Evolutionary conservation across 2,329 filamentous ascomycete genomes (phyloP).

Genomic region (Cytospora piceae): DNA sequence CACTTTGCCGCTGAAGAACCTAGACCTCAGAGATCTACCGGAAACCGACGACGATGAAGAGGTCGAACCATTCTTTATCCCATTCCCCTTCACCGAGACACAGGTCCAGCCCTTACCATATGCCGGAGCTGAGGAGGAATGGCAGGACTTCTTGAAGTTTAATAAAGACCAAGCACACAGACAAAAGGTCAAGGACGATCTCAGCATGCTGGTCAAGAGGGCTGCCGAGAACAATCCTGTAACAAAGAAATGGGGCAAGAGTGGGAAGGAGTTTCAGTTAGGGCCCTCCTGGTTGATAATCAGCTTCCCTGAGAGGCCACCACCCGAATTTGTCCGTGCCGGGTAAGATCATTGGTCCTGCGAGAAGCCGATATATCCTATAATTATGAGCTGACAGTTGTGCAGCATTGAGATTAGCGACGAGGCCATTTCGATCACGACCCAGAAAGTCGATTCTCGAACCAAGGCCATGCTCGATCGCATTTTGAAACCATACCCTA

Average conservation of each 20-base stretch:
- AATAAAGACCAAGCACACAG: slow-evolving; percentile 55
- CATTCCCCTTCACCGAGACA: slow-evolving; percentile 62
- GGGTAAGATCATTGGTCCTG: slow-evolving; percentile 50
- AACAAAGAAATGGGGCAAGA: slow-evolving; percentile 43
- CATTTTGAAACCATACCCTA: slow-evolving; percentile 57
- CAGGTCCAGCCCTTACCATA: slow-evolving; percentile 55
- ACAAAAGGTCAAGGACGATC: slow-evolving; percentile 51
- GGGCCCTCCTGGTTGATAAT: slow-evolving; percentile 63
- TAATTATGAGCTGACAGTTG: slow-evolving; percentile 32
- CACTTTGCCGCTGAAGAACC: slow-evolving; percentile 46
- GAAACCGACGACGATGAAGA: slow-evolving; percentile 45
- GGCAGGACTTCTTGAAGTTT: slow-evolving; percentile 62
- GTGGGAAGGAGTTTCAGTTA: slow-evolving; percentile 53
- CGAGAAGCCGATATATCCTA: neutral
- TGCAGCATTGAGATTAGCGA: slow-evolving; percentile 54
- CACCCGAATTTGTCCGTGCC: slow-evolving; percentile 61
- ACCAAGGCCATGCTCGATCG: slow-evolving; percentile 50
- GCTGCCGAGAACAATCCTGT: slow-evolving; percentile 49
- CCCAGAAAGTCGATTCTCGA: slow-evolving; percentile 52
- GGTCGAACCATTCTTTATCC: slow-evolving; percentile 58
- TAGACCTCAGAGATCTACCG: slow-evolving; percentile 47
- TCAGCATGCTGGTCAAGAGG: slow-evolving; percentile 48
- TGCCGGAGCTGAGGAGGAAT: slow-evolving; percentile 63
- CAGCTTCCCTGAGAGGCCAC: slow-evolving; percentile 61
- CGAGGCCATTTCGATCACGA: slow-evolving; percentile 52